Evolutionary conservation across 2,329 filamentous ascomycete genomes (phyloP).

Genomic region (Fonsecaea multimorphosa): DNA sequence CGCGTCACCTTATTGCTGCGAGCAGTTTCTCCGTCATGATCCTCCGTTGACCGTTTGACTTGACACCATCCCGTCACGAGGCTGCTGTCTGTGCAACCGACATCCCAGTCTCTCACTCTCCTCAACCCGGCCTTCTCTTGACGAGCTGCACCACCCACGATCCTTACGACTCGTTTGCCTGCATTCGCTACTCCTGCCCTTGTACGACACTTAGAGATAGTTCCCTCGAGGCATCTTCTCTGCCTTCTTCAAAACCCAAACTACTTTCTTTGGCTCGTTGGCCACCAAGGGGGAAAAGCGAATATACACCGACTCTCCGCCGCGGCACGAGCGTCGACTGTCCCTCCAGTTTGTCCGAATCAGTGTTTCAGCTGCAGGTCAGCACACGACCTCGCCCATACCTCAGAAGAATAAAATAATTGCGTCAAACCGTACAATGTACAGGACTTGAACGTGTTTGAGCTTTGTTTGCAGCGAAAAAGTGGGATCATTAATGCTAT

Average conservation of each 20-base stretch:
- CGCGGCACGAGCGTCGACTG: constrained; percentile 2
- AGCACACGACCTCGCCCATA: constrained; percentile 22
- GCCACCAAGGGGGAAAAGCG: background rate
- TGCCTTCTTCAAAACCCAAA: constrained; percentile 3
- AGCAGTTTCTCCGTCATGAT: constrained; percentile 4
- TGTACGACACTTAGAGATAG: constrained; percentile 3
- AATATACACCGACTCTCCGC: constrained; percentile 5
- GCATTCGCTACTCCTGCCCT: constrained; percentile 6
- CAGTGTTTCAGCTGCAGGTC: constrained; percentile 30
- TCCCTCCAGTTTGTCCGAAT: constrained; percentile 15
- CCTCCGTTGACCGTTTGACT: constrained; percentile 17
- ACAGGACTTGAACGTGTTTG: constrained; percentile 18
- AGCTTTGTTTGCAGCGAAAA: constrained; percentile 16
- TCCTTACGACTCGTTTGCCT: constrained; percentile 24
- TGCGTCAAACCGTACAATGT: constrained; percentile 18
- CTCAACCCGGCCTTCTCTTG: constrained; percentile 14
- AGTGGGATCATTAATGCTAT: constrained; percentile 24
- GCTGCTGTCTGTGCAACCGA: constrained; percentile 27
- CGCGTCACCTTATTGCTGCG: background rate
- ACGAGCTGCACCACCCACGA: constrained; percentile 30
- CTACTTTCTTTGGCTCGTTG: background rate
- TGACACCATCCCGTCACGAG: constrained; percentile 22
- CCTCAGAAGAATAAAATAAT: constrained; percentile 15
- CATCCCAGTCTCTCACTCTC: constrained; percentile 9
- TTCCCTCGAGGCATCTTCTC: background rate